Conservation (phyloP, 192 early-diverging fungal genomes). For the Umbelopsis vinacea region DNA sequence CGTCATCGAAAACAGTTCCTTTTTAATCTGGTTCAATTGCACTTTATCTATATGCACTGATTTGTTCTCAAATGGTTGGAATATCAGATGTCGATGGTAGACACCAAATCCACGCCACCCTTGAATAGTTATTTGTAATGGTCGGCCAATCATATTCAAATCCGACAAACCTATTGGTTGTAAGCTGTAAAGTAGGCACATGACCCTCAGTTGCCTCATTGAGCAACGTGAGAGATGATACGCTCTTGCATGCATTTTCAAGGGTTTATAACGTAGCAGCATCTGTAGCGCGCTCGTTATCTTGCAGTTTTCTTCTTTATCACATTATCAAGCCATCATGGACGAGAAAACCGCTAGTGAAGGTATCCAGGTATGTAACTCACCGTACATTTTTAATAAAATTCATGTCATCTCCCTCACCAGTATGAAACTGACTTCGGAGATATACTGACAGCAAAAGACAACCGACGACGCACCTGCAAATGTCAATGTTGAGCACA, state of each 20-base stretch:
- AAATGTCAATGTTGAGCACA: slow-evolving; percentile 12
- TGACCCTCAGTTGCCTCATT: not conserved
- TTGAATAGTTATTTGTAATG: not conserved
- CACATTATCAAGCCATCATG: not conserved
- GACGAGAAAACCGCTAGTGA: not conserved
- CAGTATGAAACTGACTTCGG: not conserved
- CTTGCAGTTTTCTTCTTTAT: not conserved
- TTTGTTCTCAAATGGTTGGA: too few relatives aligned
- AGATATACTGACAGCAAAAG: not conserved
- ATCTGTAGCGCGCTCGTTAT: not conserved
- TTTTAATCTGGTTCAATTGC: too few relatives aligned
- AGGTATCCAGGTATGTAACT: not conserved
- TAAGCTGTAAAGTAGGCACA: not conserved
- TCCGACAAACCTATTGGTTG: not conserved
- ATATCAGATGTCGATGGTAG: too few relatives aligned
- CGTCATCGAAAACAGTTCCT: too few relatives aligned
- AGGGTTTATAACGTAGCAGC: not conserved
- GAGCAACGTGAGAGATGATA: not conserved
- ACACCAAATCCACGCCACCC: not conserved
- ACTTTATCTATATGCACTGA: too few relatives aligned
- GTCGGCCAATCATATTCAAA: not conserved
- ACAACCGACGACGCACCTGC: not conserved
- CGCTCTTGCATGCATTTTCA: not conserved
- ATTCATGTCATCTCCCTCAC: too few relatives aligned
- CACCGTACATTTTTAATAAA: not conserved